phyloP scores from a whole-genome alignment of 495 filamentous ascomycete species.

The Neurospora sp. region DNA sequence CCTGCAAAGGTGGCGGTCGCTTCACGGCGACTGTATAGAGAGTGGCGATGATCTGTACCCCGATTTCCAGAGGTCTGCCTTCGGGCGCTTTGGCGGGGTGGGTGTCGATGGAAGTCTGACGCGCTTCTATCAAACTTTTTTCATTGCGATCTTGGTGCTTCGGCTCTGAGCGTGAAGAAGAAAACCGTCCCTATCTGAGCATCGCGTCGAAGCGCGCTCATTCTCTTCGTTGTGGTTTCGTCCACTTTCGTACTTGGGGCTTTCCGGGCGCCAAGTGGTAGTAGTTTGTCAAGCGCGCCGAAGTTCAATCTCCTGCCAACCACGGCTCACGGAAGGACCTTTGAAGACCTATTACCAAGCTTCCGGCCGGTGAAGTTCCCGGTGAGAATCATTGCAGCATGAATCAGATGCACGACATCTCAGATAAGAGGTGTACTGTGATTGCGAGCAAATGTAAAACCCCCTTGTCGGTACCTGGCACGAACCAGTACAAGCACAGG shows the following conservation, averaged over 20 bases:
- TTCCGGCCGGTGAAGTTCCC: neutral
- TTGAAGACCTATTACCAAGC: neutral
- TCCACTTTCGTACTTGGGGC: neutral
- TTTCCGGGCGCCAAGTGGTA: neutral
- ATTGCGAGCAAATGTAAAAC: too few relatives aligned
- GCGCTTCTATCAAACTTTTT: neutral
- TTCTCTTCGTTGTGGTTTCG: neutral
- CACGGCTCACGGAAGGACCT: neutral
- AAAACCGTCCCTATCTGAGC: neutral
- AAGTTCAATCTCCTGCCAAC: neutral
- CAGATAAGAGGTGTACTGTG: neutral
- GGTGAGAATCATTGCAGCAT: neutral
- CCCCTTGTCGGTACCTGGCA: too few relatives aligned
- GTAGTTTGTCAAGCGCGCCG: neutral
- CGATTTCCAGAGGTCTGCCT: constrained; percentile 37
- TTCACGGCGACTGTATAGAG: constrained; percentile 10
- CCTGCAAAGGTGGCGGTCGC: constrained; percentile 5
- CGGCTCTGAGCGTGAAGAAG: neutral
- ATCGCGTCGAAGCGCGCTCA: neutral
- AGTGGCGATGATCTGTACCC: constrained; percentile 58
- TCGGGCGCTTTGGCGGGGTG: constrained; percentile 47
- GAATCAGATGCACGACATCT: neutral
- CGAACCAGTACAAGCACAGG: too few relatives aligned
- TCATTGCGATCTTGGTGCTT: neutral
- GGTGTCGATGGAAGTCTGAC: constrained; percentile 57